phyloP scores from a whole-genome alignment of 306 rosid genomes.

The Ormosia emarginata region DNA sequence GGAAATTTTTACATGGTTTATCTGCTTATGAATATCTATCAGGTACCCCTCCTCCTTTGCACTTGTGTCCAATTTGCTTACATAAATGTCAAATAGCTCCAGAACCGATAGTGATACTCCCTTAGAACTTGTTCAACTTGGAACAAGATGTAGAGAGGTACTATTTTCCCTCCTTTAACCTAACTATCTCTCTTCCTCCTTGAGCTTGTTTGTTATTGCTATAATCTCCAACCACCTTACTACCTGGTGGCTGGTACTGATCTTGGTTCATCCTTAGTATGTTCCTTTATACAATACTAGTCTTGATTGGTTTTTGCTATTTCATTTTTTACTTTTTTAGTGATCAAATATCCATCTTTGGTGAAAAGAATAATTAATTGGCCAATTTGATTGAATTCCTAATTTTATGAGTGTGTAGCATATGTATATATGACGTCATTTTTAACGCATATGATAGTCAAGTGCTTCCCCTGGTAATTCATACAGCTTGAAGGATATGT shows the following conservation, averaged over 20 bases:
- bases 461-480: not conserved
- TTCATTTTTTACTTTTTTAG: not conserved
- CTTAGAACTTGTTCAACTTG: conserved; percentile 51
- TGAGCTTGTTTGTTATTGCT: not conserved
- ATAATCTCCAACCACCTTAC: not conserved
- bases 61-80: conserved; percentile 8
- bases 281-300: not conserved
- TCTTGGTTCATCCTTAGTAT: not conserved
- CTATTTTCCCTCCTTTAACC: not conserved
- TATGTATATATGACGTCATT: not conserved
- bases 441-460: not conserved
- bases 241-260: not conserved
- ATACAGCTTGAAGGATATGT: not conserved
- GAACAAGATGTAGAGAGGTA: conserved; percentile 67
- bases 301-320: not conserved
- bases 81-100: conserved; percentile 48
- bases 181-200: not conserved
- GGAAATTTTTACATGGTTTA: not conserved
- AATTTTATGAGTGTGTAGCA: not conserved
- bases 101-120: conserved; percentile 27
- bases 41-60: conserved; percentile 2
- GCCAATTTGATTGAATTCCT: not conserved
- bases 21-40: not conserved
- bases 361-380: not conserved
- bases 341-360: not conserved